Evolutionary conservation across 1,139 yeast genomes (phyloP).

Genomic region (Geotrichum aggregatum): DNA sequence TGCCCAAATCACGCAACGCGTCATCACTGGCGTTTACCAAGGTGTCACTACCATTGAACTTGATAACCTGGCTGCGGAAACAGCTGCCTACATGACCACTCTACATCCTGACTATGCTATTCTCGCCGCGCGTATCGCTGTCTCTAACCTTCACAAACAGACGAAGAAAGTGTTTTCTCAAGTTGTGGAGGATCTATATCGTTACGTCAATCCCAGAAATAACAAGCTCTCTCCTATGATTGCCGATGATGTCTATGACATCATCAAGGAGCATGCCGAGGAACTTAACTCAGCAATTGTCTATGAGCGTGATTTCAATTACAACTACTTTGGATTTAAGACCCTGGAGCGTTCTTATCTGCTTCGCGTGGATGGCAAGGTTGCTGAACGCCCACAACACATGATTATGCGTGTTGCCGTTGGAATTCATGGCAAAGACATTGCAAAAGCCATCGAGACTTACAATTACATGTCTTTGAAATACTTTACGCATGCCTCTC

Average conservation of each 20-base stretch:
- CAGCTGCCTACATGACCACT: slow-evolving; percentile 96
- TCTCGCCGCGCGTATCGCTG: slow-evolving; percentile 91
- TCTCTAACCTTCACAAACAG: slow-evolving; percentile 86
- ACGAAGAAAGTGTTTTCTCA: slow-evolving; percentile 85
- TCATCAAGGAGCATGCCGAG: slow-evolving; percentile 60
- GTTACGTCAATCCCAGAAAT: slow-evolving; percentile 75
- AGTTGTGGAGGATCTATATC: slow-evolving; percentile 67
- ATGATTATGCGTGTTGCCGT: slow-evolving; percentile 84
- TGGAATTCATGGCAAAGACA: slow-evolving; percentile 77
- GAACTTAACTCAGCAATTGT: slow-evolving; percentile 77
- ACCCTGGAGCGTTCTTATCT: slow-evolving; percentile 82
- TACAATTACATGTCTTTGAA: slow-evolving; percentile 80
- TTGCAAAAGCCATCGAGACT: slow-evolving; percentile 69
- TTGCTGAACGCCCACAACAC: slow-evolving; percentile 89
- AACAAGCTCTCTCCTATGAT: slow-evolving; percentile 76
- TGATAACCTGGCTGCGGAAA: slow-evolving; percentile 91
- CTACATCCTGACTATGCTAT: slow-evolving; percentile 94
- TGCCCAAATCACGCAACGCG: slow-evolving; percentile 82
- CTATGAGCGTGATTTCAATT: slow-evolving; percentile 76
- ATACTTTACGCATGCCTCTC: slow-evolving; percentile 85
- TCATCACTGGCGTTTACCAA: slow-evolving; percentile 85
- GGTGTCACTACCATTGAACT: slow-evolving; percentile 94
- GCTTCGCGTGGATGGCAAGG: slow-evolving; percentile 62
- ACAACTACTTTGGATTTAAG: slow-evolving; percentile 82
- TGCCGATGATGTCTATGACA: slow-evolving; percentile 62